Conservation (phyloP, 140 eudicot species). For the Ambrosia hybrid region DNA sequence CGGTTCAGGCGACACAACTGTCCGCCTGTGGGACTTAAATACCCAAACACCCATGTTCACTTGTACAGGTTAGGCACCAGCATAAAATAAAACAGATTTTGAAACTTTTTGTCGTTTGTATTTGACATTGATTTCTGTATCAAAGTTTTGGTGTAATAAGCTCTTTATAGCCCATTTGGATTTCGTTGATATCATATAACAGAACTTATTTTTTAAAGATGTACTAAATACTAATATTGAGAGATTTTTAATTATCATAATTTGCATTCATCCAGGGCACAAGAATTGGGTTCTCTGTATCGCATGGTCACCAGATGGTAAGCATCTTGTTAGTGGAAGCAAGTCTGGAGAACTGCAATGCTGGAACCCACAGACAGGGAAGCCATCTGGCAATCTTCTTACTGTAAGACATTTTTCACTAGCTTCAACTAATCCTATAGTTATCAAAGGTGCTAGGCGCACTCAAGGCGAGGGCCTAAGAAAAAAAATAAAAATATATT, state of each 20-base stretch:
- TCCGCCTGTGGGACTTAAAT: slow-evolving; percentile 88
- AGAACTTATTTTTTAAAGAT: not conserved
- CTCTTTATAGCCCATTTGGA: not conserved
- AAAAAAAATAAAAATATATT: no score
- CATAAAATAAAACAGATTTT: not conserved
- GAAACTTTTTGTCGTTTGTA: no score
- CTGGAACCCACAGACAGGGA: slow-evolving; percentile 91
- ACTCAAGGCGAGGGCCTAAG: no score
- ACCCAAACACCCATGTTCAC: slow-evolving; percentile 95
- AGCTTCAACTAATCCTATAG: not conserved
- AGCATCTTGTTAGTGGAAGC: slow-evolving; percentile 94
- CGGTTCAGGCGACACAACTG: slow-evolving; percentile 98
- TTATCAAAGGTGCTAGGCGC: no score
- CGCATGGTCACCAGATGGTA: slow-evolving; percentile 98
- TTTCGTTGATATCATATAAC: not conserved
- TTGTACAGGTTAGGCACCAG: slow-evolving; percentile 67
- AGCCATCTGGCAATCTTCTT: slow-evolving; percentile 67
- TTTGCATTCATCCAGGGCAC: slow-evolving; percentile 60
- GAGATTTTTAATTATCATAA: not conserved
- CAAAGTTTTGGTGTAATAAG: not conserved
- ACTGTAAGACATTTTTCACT: slow-evolving; percentile 37
- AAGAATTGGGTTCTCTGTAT: slow-evolving; percentile 96
- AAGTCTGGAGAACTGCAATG: slow-evolving; percentile 89
- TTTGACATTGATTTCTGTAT: not conserved
- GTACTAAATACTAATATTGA: slow-evolving; percentile 7